Percentiles rank a stretch among this genome's conserved stretches.
phyloP scores from a whole-genome alignment of 768 basidiomycete genomes.

The Lactifluus piperatus region DNA sequence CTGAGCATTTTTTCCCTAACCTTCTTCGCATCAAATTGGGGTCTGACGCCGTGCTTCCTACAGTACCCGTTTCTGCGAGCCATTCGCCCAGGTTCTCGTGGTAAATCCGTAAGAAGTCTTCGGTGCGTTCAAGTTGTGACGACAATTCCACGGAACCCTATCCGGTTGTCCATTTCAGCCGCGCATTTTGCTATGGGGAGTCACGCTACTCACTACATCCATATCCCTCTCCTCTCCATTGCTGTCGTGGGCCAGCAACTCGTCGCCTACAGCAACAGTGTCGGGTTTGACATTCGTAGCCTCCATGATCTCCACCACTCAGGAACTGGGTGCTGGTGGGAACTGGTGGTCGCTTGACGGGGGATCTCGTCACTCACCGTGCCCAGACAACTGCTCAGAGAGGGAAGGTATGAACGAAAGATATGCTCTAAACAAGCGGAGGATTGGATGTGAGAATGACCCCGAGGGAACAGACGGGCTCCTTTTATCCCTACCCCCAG shows the following conservation, averaged over 20 bases:
- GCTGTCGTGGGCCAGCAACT: not conserved
- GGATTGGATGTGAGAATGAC: not conserved
- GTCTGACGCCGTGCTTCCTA: too few species aligned
- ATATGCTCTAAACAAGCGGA: not conserved
- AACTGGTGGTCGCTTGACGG: not conserved
- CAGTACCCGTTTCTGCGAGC: not conserved
- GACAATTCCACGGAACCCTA: not conserved
- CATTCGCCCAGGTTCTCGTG: not conserved
- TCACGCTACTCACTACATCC: not conserved
- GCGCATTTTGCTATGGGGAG: not conserved
- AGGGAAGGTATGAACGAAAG: not conserved
- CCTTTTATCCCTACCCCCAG: not conserved
- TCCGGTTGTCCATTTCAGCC: not conserved
- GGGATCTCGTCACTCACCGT: not conserved
- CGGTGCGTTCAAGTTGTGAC: too few species aligned
- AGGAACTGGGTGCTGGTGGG: not conserved
- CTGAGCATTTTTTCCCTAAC: not conserved
- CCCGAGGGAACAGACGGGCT: not conserved
- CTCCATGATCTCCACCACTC: not conserved
- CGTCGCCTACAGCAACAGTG: not conserved
- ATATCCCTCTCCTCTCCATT: not conserved
- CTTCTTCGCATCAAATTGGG: too few species aligned
- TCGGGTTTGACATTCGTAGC: too few species aligned
- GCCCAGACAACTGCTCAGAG: not conserved
- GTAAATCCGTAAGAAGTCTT: not conserved